Evolutionary conservation across 306 rosid genomes (phyloP), one percentile per base, ranked within the genome.

Genomic region (Cucumis cinereus): DNA sequence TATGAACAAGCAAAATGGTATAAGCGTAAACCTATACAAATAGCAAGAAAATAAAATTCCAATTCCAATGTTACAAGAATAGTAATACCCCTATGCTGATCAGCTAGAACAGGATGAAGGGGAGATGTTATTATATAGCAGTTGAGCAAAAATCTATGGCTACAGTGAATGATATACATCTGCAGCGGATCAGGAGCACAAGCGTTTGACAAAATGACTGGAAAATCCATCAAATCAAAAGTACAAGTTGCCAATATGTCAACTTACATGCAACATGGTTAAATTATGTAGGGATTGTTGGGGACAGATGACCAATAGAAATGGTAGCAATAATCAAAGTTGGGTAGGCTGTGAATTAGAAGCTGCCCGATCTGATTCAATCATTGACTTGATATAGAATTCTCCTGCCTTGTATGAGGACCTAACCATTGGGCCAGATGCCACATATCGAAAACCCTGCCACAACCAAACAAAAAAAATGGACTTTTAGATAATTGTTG

Each of bases 401-500:
- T 90, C 97, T 66, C 95, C 98, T 36, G 98, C 98, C 73, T 91
- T 89, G 84, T 90, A 94, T 67, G 96, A 92, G 36, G 96, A 94
- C 81, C 97, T 94, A 68, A 94, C 97, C 93, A 92, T 85, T 62
- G 96, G 99, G 60, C 99, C 93, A 73, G 97, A 90, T 40, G 97
- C 99, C 77, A 94, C 95, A 59, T 92, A 90, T 59, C 92, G 91
- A 77, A 94, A 92, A 54, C 96, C 97, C 97, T 90, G 87, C 78
- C 79, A 79, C 80, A 60, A 50, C 79, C 76, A 82, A 76, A 62
- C 74, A 81, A 55, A 77, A 55, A 77, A 71, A 69, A 74, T 40
- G 54, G 40, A 62, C 71, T 47, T 50, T 61, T 35, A 75, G 55
- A 55, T 55, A 14, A 55, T 72, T 72, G 19, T 52, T 72, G 75